Base-by-base conservation (phyloP, 192 early-diverging fungal species). In the Coemansia sp. region DNA sequence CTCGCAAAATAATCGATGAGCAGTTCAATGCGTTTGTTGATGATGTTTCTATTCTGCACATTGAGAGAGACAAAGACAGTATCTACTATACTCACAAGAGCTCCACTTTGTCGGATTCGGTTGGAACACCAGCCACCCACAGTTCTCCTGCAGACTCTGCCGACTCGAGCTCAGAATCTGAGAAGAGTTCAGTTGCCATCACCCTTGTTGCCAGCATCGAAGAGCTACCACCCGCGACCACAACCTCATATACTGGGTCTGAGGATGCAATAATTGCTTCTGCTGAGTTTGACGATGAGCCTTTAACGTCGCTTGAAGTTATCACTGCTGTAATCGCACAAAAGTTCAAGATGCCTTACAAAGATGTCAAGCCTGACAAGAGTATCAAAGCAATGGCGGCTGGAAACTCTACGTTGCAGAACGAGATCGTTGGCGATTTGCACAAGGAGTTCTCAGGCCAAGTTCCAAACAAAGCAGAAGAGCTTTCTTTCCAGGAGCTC, bases 321-420 rank as follows among this genome's bases (percentile, higher is more conserved):
- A 71, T 95, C 30, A 79, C 86, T 20, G 89, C 85, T 39, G 71
- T 95, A 33, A 87, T 95, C 73, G 91, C 94, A 12, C 91, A 94
- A 63, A 97, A 97, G 73, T 79, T 92, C 53, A 97, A 95, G 85
- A 92, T 94, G 81, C 69, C 88, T 4, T 68, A 93, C 2, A 72
- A 84, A 91, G 25, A 72, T 96, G 39, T 87, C 92, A 21, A 69
- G 40, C 40, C 86, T 30, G 63, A 74, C 58, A 95, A 92, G 80
- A 85, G 86, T 48, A 78, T 83, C 37, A 83, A 98, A 84, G 88
- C 93, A 42, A 86, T 95, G 35, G 91, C 94, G 40, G 91, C 88
- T 31, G 95, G 95, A 67, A 98, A 96, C 74, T 94, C 91, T 7
- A 97, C 93, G 40, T 84, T 97, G n/a, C 95, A 97, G 69, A 98